Conservation (phyloP, 2,329 filamentous ascomycete species). For the Colletotrichum eleusines region DNA sequence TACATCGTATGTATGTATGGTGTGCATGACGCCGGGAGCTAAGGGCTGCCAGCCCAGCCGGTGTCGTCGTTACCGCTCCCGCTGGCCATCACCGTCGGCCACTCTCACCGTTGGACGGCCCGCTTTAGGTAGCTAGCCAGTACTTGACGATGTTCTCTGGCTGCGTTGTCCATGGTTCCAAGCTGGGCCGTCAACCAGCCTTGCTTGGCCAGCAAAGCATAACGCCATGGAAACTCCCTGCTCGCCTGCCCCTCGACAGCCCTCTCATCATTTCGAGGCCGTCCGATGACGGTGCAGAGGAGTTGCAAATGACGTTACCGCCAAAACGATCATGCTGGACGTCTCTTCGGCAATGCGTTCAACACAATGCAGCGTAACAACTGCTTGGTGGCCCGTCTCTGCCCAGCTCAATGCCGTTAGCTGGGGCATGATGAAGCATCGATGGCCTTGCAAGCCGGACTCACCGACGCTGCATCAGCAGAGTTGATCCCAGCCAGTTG, state of each 20-base stretch:
- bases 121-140: constrained; percentile 4
- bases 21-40: constrained; percentile 28
- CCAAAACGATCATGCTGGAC: constrained; percentile 16
- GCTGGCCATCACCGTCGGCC: constrained; percentile 1
- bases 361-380: constrained; percentile 1
- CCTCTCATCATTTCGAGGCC: constrained; percentile 9
- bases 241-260: constrained; percentile 15
- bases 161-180: constrained; percentile 21
- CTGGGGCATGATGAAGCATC: constrained; percentile 12
- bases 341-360: constrained; percentile 4
- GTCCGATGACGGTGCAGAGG: constrained; percentile 20
- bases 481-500: constrained; percentile 25
- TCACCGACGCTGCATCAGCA: constrained; percentile 24
- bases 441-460: constrained; percentile 26
- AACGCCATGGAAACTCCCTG: constrained; percentile 29
- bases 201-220: constrained; percentile 33
- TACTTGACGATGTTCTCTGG: constrained; percentile 4
- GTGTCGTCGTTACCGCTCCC: constrained; percentile 3
- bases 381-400: constrained; percentile 7
- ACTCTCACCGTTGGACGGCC: constrained; percentile 23
- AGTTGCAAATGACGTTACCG: constrained; percentile 15
- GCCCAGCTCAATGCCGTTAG: constrained; percentile 20
- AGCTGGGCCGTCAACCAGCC: constrained; percentile 21
- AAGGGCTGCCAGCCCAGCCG: constrained; percentile 4
- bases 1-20: no score